Conservation (phyloP, 1,284 basidiomycete genomes). For the Meira miltonrushii region DNA sequence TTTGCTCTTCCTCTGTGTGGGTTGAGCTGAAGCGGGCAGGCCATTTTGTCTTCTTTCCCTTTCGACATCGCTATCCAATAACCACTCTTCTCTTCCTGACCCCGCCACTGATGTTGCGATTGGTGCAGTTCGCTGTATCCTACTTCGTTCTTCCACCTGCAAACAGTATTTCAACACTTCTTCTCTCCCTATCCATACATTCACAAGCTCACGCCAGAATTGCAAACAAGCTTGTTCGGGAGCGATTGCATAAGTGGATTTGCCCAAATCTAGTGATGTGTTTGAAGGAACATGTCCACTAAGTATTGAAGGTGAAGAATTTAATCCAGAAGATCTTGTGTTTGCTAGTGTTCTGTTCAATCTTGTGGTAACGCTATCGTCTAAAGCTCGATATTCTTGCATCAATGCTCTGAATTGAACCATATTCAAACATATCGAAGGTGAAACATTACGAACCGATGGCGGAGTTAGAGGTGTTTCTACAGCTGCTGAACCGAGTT, state of each 20-base stretch:
- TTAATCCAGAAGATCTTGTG: conserved; percentile 32
- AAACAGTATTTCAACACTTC: conserved; percentile 41
- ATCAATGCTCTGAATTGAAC: conserved; percentile 42
- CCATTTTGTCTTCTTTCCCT: not conserved
- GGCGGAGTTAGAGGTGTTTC: conserved; percentile 15
- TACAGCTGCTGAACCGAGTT: conserved; percentile 6
- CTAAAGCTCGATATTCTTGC: conserved; percentile 41
- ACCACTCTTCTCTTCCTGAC: conserved; percentile 9
- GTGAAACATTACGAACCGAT: conserved; percentile 28
- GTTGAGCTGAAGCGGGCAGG: not conserved
- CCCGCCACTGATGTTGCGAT: conserved; percentile 13
- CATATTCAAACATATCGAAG: conserved; percentile 30
- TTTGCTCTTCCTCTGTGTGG: conserved; percentile 12
- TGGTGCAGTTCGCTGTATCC: not conserved
- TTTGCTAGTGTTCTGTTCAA: conserved; percentile 38
- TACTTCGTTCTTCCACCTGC: conserved; percentile 19
- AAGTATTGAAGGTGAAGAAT: conserved; percentile 33
- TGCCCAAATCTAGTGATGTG: conserved; percentile 29
- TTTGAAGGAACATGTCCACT: conserved; percentile 16
- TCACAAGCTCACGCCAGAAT: conserved; percentile 39
- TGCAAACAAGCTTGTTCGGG: conserved; percentile 25
- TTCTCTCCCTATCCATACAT: conserved; percentile 41
- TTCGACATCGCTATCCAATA: conserved; percentile 29
- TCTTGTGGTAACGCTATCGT: conserved; percentile 41
- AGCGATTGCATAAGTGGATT: conserved; percentile 31